Evolutionary conservation across 1,139 yeast genomes (phyloP).

Genomic region (Sugiyamaella sp.): DNA sequence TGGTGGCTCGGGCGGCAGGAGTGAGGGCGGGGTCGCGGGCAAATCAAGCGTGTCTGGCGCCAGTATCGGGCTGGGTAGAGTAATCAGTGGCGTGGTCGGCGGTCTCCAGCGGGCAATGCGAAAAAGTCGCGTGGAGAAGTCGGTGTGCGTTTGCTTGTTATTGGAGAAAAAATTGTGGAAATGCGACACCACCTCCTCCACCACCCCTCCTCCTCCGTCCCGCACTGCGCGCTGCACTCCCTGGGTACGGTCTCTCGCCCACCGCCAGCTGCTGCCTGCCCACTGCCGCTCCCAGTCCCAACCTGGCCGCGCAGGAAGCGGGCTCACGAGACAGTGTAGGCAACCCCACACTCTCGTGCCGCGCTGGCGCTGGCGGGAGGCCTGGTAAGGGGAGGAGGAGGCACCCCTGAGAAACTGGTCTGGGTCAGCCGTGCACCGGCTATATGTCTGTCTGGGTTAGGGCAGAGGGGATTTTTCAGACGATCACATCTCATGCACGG

Average conservation of each 20-base stretch:
- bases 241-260: neutral
- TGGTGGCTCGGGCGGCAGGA: neutral
- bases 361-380: too few species aligned
- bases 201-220: neutral
- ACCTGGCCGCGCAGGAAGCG: neutral
- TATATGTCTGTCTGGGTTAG: too few species aligned
- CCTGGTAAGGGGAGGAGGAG: neutral
- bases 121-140: constrained; percentile 3
- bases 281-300: neutral
- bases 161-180: constrained; percentile 15
- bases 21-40: neutral
- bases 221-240: neutral
- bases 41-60: too few species aligned
- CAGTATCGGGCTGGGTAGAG: neutral
- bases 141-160: constrained; percentile 12
- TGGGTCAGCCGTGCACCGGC: neutral
- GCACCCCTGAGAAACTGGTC: constrained; percentile 2
- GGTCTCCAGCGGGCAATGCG: neutral
- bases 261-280: neutral
- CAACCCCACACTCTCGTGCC: too few species aligned
- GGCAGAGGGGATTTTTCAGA: constrained; percentile 16
- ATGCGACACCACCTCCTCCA: neutral
- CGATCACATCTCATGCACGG: constrained; percentile 5
- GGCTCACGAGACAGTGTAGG: too few species aligned
- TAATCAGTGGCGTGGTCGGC: neutral